Base-by-base conservation (phyloP, 371 early-diverging fungal genomes). In the Apophysomyces sp. region DNA sequence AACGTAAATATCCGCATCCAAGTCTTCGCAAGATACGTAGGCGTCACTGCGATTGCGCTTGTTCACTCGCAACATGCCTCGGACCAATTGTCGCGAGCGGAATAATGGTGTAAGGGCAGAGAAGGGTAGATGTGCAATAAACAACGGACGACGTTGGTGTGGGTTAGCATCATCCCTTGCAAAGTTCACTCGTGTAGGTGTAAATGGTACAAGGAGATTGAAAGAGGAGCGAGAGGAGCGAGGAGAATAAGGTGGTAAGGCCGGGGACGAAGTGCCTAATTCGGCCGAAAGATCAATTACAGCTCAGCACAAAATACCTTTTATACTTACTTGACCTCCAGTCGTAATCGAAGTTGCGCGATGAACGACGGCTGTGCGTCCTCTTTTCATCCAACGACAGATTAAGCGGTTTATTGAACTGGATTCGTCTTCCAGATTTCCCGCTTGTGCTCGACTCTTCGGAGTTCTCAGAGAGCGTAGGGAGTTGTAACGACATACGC, bases 61-160 rank as follows among this genome's bases (percentile, higher is more conserved):
- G 81, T 93, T 96, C 67, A 95, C 88, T 54, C 97, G 87, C 37
- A 96, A 61, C 21, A 84, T 73, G 52, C 95, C 97, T 39, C 87
- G 80, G 7, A 84, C 80, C 31, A 74, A 65, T 63, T 74, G 83
- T 24, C 81, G 72, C 3, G 73, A 58, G 28, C 76, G 74, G 60
- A 81, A 72, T 4, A 86, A 62, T 0, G 84, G 74, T 15, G 81
- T 77, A 34, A 86, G 63, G 11, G 82, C 84, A 6, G 83, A 82
- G 55, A 83, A 86, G 4, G 86, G 82, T 54, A 86, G 55, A 61
- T 86, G 86, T 21, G 86, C 83, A 63, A 77, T 80, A 44, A 86
- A 86, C 34, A 86, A 54, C 0, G 81, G 83, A 12, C 86, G 77
- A 32, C 86, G 84, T 49, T 82, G 81, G 54, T 78, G 78, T 36